Conservation (phyloP, 2,329 filamentous ascomycete species). For the Fusarium miscanthi region DNA sequence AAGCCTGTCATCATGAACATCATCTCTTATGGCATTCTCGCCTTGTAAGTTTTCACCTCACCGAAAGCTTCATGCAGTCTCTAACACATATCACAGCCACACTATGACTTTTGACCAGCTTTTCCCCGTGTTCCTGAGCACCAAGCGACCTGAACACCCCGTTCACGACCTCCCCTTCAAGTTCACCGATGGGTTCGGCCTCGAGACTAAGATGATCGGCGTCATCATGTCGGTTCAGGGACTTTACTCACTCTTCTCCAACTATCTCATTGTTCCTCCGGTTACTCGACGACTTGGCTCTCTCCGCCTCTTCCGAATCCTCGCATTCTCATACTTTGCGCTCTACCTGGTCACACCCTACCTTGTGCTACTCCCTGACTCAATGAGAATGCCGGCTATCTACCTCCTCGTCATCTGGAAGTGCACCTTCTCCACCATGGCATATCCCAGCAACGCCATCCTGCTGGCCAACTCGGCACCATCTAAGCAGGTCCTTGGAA, state of each 20-base stretch:
- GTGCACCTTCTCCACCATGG: conserved; percentile 90
- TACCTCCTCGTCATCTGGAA: conserved; percentile 87
- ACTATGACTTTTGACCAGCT: conserved; percentile 97
- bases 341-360: conserved; percentile 92
- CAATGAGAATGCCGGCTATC: conserved; percentile 77
- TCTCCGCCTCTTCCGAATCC: conserved; percentile 82
- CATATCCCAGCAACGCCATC: conserved; percentile 91
- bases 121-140: conserved; percentile 90
- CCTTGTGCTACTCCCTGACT: conserved; percentile 81
- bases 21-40: conserved; percentile 88
- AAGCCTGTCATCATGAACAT: conserved; percentile 88
- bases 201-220: conserved; percentile 86
- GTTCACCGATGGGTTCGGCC: conserved; percentile 87
- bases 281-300: conserved; percentile 81
- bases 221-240: conserved; percentile 90
- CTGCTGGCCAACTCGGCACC: conserved; percentile 90
- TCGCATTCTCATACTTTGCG: conserved; percentile 84
- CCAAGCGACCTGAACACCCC: conserved; percentile 62
- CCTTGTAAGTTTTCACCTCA: conserved; percentile 77
- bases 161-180: conserved; percentile 79
- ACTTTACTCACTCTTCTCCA: conserved; percentile 87
- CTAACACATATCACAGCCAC: conserved; percentile 69
- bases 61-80: neutral
- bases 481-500: conserved; percentile 84
- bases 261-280: conserved; percentile 84